Base-by-base conservation (phyloP, 768 basidiomycete species). In the Arthromyces matolae region DNA sequence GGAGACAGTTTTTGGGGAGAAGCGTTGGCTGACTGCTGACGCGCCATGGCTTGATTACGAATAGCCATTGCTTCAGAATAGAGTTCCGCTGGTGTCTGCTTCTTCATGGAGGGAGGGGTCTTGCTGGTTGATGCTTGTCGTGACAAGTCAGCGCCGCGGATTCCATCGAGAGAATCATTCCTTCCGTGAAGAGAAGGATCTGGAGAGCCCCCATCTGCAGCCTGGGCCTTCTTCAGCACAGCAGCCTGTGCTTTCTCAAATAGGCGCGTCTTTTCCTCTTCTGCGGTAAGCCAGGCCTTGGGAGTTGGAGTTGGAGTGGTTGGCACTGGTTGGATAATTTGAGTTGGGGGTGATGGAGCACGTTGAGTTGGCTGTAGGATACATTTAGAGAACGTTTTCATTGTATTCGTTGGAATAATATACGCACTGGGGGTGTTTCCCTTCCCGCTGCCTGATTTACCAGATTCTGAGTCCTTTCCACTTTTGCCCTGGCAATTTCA, bases 231-330 rank as follows among this genome's bases (percentile, higher is more conserved):
- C 46, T 70, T 73, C 2, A 45, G 36, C 23, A 81, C 89, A n/a
- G 77, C 81, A 1, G 76, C 79, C 57, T 83, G 82, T 0, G 89
- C 87, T 40, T 80, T 62, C 41, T 84, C 71, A 63, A 77, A 89
- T n/a, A 89, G 60, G n/a, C 76, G 72, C 1, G 76, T 64, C 57
- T 92, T 91, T 61, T 92, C 89, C 46, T 82, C 78, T 64, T 89
- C 89, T 0, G 90, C 86, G 1, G 83, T 76, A 6, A 71, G 70
- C 86, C 85, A 90, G 24, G 50, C 50, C 16, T 59, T 55, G 9
- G 53, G 29, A 14, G 38, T 14, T 59, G 41, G 3, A n/a, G n/a
- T n/a, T 31, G 54, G 53, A 46, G 63, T 43, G 33, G 53, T 29
- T 31, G 54, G 58, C 13, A 61, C 39, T 38, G 48, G 27, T 31